Evolutionary conservation across 2,329 filamentous ascomycete genomes (phyloP), one percentile per base, ranked within the genome.

Genomic region (Grosmannia huntii): DNA sequence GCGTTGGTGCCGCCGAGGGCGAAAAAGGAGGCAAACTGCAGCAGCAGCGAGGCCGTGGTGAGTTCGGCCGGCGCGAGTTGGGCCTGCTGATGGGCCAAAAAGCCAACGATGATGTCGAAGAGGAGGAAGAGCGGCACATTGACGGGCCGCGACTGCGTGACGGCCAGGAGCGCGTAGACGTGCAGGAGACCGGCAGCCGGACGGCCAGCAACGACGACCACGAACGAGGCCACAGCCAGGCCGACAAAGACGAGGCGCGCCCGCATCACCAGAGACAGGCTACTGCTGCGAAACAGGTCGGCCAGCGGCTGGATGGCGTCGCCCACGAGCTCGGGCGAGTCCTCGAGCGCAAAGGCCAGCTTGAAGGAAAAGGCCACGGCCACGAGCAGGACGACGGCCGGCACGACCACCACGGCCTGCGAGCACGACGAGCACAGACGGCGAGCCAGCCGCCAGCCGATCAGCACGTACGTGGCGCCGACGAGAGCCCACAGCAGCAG

Each of bases 1-100:
- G 94, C 87, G 69, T 99, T 99, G 53, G 89, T 89, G 68, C 90
- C 90, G 27, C 91, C 94, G 62, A 90, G 83, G 33, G 89, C 86
- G 69, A 97, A 99, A 77, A 96, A 99, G 56, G 86, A 85, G 41
- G 83, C 76, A 72, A 91, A 85, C 64, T 95, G 86, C 48, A 95
- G 75, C 38, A 97, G 80, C 38, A 96, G 75, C 10, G 82, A 82
- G 0, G 87, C 85, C 11, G 84, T 81, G 5, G 85, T 85, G 52
- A 88, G 76, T 65, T 90, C 83, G 28, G 76, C 65, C 25, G 75
- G 69, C 25, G 74, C 72, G 53, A 85, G 75, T 49, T 72, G 68
- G 19, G 48, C 1, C 14, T 5, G 46, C 44, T 33, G 57, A 5
- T 11, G 23, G 9, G 72, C 68, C 21, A 85, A 68, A 58, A 76